Conservation (phyloP, 345 rosid species). For the Geranium rotundifolium region DNA sequence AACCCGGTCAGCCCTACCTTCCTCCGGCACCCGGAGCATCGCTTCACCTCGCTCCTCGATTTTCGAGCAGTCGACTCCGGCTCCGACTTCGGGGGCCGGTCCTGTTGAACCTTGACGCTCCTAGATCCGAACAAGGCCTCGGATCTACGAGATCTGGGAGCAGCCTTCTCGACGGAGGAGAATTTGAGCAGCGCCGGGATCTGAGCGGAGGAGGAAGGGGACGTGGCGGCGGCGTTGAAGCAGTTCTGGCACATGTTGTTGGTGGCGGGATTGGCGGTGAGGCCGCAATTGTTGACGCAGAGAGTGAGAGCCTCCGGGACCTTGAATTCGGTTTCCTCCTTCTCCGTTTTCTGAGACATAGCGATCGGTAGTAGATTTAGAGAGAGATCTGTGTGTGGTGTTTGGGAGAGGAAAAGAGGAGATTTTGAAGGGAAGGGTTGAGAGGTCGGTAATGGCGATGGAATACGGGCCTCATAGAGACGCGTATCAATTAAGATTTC, state of each 20-base stretch:
- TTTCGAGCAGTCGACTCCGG: neutral
- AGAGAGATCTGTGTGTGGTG: too few species aligned
- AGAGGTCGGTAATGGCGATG: too few species aligned
- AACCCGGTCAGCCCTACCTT: conserved; percentile 29
- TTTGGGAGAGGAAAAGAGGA: too few species aligned
- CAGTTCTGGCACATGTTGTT: conserved; percentile 23
- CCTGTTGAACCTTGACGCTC: neutral
- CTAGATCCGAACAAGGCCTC: neutral
- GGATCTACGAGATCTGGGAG: neutral
- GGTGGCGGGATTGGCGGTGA: conserved; percentile 17
- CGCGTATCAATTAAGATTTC: too few species aligned
- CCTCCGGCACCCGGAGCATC: conserved; percentile 23
- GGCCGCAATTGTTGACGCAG: conserved; percentile 23
- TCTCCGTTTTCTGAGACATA: too few species aligned
- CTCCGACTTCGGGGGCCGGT: neutral
- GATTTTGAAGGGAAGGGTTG: too few species aligned
- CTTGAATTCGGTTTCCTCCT: conserved; percentile 8
- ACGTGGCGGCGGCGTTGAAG: conserved; percentile 8
- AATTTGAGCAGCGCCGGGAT: neutral
- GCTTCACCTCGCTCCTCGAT: neutral
- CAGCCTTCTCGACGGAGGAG: too few species aligned
- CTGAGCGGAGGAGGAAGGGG: conserved; percentile 9
- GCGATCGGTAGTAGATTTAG: too few species aligned
- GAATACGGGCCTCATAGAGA: too few species aligned
- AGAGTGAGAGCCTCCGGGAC: conserved; percentile 13